phyloP scores from a whole-genome alignment of 225 moss, liverwort and hornwort species.

The Takakia lepidozioides region DNA sequence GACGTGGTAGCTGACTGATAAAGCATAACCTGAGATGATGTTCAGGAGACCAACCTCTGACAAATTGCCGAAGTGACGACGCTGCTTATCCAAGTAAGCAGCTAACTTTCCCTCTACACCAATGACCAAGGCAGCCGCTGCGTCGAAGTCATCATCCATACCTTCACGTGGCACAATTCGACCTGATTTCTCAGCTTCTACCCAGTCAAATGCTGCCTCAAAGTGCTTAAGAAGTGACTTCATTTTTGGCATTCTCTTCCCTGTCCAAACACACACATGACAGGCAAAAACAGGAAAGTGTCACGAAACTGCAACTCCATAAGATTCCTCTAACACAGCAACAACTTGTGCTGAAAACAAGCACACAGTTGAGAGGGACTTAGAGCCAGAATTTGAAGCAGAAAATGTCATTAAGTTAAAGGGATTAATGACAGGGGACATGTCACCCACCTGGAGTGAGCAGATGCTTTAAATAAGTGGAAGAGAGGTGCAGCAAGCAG shows the following conservation, averaged over 20 bases:
- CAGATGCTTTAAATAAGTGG: constrained; percentile 48
- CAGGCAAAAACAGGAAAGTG: too few relatives aligned
- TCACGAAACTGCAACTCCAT: too few relatives aligned
- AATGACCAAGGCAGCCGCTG: constrained; percentile 47
- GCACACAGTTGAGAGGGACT: too few relatives aligned
- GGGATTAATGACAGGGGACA: too few relatives aligned
- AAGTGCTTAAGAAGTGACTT: constrained; percentile 59
- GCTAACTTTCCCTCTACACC: constrained; percentile 52
- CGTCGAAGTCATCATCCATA: constrained; percentile 77
- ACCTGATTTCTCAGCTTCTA: constrained; percentile 83
- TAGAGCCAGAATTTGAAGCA: too few relatives aligned
- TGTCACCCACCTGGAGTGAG: constrained; percentile 58
- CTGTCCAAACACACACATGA: constrained; percentile 33
- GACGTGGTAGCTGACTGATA: too few relatives aligned
- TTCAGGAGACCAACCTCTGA: constrained; percentile 50
- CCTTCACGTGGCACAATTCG: constrained; percentile 81
- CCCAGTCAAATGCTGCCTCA: constrained; percentile 76
- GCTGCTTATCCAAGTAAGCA: constrained; percentile 71
- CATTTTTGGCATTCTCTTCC: constrained; percentile 74
- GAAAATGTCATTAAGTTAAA: too few relatives aligned
- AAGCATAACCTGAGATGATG: too few relatives aligned
- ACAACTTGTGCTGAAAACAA: too few relatives aligned
- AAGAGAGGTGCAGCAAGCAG: constrained; percentile 41
- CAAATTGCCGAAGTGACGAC: constrained; percentile 59
- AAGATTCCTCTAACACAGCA: too few relatives aligned